Base-by-base conservation (phyloP, 495 filamentous ascomycete genomes). In the Penicillium cosmopolitanum region DNA sequence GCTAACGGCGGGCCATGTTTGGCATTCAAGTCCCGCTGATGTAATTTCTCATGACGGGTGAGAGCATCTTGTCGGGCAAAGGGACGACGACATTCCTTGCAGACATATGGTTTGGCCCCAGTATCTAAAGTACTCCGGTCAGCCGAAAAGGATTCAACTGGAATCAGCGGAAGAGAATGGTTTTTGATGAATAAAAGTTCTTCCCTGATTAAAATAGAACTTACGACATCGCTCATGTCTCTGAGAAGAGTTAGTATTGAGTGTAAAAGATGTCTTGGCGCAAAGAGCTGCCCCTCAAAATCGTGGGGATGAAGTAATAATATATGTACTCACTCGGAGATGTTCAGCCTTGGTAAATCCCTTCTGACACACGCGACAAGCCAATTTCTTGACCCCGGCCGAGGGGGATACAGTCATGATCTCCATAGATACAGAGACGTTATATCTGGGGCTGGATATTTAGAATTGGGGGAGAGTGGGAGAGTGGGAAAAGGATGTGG, bases 201-300 rank as follows among this genome's bases (percentile, higher is more conserved):
- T n/a, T n/a, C 16, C 16, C 43, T 21, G 23, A 34, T 50, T 15
- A 50, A 2, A 50, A 44, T 18, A 15, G 13, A 52, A 65, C 76
- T 72, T 77, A 80, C 77, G 77, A 60, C 75, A 78, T 28, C 75
- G 76, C 62, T 80, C 76, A 66, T 80, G 77, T 72, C 77, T 79
- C 76, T 80, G 65, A 11, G 12, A 25, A 5, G 46, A 13, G 44
- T 21, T 38, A 18, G 46, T 28, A 50, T 42, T 11, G 15, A 44
- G 11, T 40, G 10, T 51, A 56, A 50, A 53, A 16, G 13, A 18
- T 46, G 16, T 21, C 16, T 46, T 19, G 43, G 16, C 16, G 43
- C 5, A 35, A 35, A 34, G 25, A 60, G 51, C 43, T 53, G 51
- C 55, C 57, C 58, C 65, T 53, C 43, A 56, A 55, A 44, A 21